Conservation (phyloP, 2,329 filamentous ascomycete genomes). For the Claviceps maximensis region DNA sequence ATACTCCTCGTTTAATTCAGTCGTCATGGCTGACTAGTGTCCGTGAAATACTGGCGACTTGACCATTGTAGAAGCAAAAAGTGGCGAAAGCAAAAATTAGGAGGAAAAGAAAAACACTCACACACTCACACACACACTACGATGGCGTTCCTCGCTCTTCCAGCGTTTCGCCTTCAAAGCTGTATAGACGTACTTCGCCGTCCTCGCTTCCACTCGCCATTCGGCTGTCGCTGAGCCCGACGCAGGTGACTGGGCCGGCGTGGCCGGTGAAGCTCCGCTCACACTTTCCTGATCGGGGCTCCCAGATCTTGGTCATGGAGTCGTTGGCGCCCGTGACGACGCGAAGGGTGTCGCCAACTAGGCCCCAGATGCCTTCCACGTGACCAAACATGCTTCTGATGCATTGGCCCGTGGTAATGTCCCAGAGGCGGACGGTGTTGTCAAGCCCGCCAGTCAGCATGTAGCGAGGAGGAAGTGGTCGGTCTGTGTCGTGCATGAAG, state of each 20-base stretch:
- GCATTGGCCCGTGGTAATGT: conserved; percentile 67
- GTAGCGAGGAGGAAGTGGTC: conserved; percentile 70
- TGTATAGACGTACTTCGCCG: conserved; percentile 76
- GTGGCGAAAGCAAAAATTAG: background rate
- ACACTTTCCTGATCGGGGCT: conserved; percentile 79
- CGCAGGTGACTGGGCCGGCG: conserved; percentile 80
- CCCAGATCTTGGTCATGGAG: conserved; percentile 88
- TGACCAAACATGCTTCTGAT: conserved; percentile 93
- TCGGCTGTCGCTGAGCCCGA: conserved; percentile 77
- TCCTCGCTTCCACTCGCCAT: conserved; percentile 92
- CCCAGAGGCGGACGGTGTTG: conserved; percentile 85
- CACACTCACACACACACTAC: conserved; percentile 16
- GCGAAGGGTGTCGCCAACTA: conserved; percentile 77
- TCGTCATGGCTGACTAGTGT: no score
- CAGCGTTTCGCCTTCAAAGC: conserved; percentile 46
- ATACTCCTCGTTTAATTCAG: no score
- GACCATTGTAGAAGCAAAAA: no score
- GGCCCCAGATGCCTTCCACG: conserved; percentile 87
- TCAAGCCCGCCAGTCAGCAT: conserved; percentile 90
- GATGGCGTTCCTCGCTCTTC: conserved; percentile 39
- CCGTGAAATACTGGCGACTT: no score
- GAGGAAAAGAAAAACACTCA: background rate
- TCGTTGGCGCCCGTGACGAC: conserved; percentile 87
- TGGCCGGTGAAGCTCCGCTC: conserved; percentile 89
- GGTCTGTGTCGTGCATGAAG: conserved; percentile 46